These are phyloP conservation scores for Termitomyces titanicus DNA, from an alignment of 768 basidiomycete genomes.

Conservation along the genomic window DNA sequence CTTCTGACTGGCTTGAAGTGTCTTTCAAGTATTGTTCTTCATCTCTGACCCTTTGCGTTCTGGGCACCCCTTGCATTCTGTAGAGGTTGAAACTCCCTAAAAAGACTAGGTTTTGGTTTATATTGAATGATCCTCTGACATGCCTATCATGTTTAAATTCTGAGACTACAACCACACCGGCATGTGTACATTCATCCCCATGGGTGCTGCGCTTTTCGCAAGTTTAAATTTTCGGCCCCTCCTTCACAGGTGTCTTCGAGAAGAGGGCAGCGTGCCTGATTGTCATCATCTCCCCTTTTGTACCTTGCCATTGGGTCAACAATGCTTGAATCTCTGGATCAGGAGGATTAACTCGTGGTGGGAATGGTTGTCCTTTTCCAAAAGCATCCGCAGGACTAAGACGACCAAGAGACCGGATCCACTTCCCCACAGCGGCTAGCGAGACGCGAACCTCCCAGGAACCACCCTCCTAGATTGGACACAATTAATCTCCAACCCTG, in stretches of 20 bases:
- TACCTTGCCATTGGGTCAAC: constrained; percentile 25
- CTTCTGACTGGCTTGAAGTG: too few species aligned
- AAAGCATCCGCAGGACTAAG: constrained; percentile 38
- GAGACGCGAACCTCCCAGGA: constrained; percentile 61
- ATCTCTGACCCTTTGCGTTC: too few species aligned
- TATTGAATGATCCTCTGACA: too few species aligned
- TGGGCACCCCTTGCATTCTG: too few species aligned
- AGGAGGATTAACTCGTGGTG: constrained; percentile 27
- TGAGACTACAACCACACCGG: constrained; percentile 11
- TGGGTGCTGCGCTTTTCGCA: constrained; percentile 21
- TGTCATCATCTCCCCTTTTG: constrained; percentile 32
- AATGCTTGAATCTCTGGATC: constrained; percentile 35
- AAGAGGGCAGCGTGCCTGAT: constrained; percentile 44
- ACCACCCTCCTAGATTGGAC: constrained; percentile 45
- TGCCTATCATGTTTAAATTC: too few species aligned
- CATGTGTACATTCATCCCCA: constrained; percentile 25
- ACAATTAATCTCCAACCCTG: neutral
- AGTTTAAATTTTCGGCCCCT: too few species aligned
- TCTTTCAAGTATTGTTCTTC: too few species aligned
- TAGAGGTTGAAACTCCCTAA: too few species aligned
- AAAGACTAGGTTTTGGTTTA: too few species aligned
- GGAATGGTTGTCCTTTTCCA: constrained; percentile 34
- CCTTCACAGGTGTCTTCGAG: constrained; percentile 36
- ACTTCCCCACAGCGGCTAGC: constrained; percentile 51
- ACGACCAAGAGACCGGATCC: constrained; percentile 53